Evolutionary conservation across 148 eudicot genomes (phyloP), one percentile per base, ranked within the genome.

Genomic region (Selenicereus undatus): DNA sequence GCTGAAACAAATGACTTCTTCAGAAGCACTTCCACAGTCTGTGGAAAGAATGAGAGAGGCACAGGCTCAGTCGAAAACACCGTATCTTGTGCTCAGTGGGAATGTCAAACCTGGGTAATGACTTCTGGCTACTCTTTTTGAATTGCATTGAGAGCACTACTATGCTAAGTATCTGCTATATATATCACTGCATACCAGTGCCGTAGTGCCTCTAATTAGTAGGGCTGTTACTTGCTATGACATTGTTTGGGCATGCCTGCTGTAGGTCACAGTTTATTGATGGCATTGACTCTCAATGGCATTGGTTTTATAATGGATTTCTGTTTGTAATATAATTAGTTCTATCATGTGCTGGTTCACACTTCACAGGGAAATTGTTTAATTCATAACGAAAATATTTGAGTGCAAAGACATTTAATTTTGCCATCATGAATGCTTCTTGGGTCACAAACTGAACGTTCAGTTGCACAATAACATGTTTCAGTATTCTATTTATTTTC

Each of bases 21-120:
- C 97, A n/a, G 97, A 95, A 83, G 91, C 95, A 43, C 92, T 97
- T 73, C 91, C 99, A 26, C 86, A 83, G 80, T 95, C 99, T 62
- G 99, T 92, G 79, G 93, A 89, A 83, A 93, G 97, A 84, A 95
- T 95, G 99, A 89, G 90, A 86, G 98, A 95, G 77, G 92, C 97
- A 73, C 99, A 93, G 86, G 91, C 94, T 79, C 89, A 84, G 74
- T 18, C 86, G 68, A 86, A 89, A 88, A 87, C 91, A 30, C 98
- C 99, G 10, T 93, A 95, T 88, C 93, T 95, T 87, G 93, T 95
- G 80, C 89, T 95, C 17, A 95, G 98, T 80, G 99, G 99, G 75
- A 68, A 95, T 87, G 93, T 93, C 50, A 95, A 88, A 88, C 91
- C 99, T 60, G 99, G 99, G 99, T 95, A 91, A 81, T 90, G 42